Evolutionary conservation across 2,329 filamentous ascomycete species (phyloP).

Genomic region (Aspergillus awamori): DNA sequence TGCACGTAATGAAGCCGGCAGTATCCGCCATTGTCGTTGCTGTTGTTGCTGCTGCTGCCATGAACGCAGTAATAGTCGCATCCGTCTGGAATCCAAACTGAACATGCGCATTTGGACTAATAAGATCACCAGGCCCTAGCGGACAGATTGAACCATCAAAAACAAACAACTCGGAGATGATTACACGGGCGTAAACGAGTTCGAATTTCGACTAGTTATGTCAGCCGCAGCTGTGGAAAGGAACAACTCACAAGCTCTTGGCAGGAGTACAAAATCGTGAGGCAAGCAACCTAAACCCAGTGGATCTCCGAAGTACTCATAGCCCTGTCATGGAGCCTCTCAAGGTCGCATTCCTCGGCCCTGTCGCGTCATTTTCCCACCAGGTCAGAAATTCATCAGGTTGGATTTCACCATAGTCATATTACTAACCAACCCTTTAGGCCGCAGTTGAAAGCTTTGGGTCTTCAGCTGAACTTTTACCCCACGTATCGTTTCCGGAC

Average conservation of each 20-base stretch:
- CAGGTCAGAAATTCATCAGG: slow-evolving; percentile 54
- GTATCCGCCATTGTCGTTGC: background rate
- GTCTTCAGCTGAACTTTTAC: slow-evolving; percentile 34
- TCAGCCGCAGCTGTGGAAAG: slow-evolving; percentile 3
- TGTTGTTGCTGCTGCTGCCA: slow-evolving; percentile 5
- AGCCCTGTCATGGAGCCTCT: slow-evolving; percentile 27
- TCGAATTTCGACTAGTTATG: slow-evolving; percentile 3
- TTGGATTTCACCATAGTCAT: slow-evolving; percentile 13
- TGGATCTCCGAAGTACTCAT: background rate
- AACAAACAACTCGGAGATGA: background rate
- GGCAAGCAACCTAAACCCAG: background rate
- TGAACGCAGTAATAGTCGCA: slow-evolving; percentile 3
- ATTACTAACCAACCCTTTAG: slow-evolving; percentile 39
- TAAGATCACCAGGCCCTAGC: background rate
- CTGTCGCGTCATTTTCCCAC: slow-evolving; percentile 68
- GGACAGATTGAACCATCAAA: background rate
- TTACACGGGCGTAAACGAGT: background rate
- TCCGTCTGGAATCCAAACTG: background rate
- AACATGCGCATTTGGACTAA: background rate
- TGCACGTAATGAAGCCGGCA: slow-evolving; percentile 16
- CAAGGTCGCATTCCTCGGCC: slow-evolving; percentile 62
- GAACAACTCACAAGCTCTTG: background rate
- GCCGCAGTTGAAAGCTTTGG: slow-evolving; percentile 58
- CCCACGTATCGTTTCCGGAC: slow-evolving; percentile 54
- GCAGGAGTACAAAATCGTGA: background rate